phyloP scores from a whole-genome alignment of 2,329 filamentous ascomycete species.

The Monosporascus sp. region DNA sequence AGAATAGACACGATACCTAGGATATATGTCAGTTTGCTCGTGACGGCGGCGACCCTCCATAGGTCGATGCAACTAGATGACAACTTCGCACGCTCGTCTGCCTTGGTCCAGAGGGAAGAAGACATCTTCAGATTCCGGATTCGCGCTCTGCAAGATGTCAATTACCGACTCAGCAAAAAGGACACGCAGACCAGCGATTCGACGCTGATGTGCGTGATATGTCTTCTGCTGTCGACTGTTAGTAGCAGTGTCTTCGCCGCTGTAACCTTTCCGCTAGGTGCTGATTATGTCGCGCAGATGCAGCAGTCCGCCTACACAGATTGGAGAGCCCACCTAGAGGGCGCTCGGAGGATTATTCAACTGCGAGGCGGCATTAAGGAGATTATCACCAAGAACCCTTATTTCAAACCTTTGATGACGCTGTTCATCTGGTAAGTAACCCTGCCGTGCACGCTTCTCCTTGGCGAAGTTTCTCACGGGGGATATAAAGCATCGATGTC shows the following conservation, averaged over 20 bases:
- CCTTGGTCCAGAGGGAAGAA: conserved; percentile 4
- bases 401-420: conserved; percentile 10
- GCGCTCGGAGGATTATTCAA: conserved; percentile 10
- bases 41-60: conserved; percentile 8
- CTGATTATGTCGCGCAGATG: conserved; percentile 5
- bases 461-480: neutral
- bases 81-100: conserved; percentile 1
- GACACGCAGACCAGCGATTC: conserved; percentile 12
- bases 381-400: conserved; percentile 5
- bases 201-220: conserved; percentile 14
- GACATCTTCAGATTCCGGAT: conserved; percentile 9
- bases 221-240: conserved; percentile 11
- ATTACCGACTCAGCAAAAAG: conserved; percentile 6
- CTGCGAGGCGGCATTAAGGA: conserved; percentile 8
- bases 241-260: neutral
- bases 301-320: conserved; percentile 11
- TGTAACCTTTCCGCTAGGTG: neutral
- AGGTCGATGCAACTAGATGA: conserved; percentile 8
- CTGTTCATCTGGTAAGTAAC: conserved; percentile 8
- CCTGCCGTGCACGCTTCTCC: neutral
- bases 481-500: conserved; percentile 8
- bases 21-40: conserved; percentile 10
- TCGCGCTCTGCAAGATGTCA: conserved; percentile 9
- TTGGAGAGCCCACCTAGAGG: conserved; percentile 13
- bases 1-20: conserved; percentile 7